These are phyloP conservation scores for Penicillium italicum DNA, from an alignment of 2,329 filamentous ascomycete genomes.

Conservation along the genomic window DNA sequence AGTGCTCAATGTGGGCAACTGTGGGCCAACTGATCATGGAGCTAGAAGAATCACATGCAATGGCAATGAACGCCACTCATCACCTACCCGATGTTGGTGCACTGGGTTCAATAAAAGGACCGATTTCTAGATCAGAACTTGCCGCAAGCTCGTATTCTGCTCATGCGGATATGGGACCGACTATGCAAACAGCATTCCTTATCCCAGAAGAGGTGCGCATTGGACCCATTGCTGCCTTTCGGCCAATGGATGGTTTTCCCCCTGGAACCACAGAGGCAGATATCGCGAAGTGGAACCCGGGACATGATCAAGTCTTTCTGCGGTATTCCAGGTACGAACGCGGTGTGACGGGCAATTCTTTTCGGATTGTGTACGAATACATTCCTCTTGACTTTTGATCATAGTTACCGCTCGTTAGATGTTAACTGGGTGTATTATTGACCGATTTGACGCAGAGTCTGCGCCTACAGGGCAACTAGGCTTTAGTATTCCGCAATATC, in stretches of 20 bases:
- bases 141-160: background rate
- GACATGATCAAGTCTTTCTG: constrained; percentile 21
- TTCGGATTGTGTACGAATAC: constrained; percentile 23
- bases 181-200: background rate
- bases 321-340: constrained; percentile 22
- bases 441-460: background rate
- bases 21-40: constrained; percentile 27
- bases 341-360: constrained; percentile 14
- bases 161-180: background rate
- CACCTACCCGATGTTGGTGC: too few relatives aligned
- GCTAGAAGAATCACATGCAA: constrained; percentile 29
- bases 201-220: constrained; percentile 30
- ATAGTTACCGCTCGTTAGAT: background rate
- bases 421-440: background rate
- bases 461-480: background rate
- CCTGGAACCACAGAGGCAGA: constrained; percentile 16
- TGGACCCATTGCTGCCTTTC: constrained; percentile 24
- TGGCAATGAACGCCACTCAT: background rate
- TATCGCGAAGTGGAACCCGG: constrained; percentile 20
- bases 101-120: background rate
- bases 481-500: background rate
- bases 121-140: background rate
- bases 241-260: constrained; percentile 18
- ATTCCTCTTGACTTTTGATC: constrained; percentile 17
- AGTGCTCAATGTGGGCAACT: constrained; percentile 13